Evolutionary conservation across 2,329 filamentous ascomycete genomes (phyloP), one percentile per base, ranked within the genome.

Genomic region (Aschersonia sp.): DNA sequence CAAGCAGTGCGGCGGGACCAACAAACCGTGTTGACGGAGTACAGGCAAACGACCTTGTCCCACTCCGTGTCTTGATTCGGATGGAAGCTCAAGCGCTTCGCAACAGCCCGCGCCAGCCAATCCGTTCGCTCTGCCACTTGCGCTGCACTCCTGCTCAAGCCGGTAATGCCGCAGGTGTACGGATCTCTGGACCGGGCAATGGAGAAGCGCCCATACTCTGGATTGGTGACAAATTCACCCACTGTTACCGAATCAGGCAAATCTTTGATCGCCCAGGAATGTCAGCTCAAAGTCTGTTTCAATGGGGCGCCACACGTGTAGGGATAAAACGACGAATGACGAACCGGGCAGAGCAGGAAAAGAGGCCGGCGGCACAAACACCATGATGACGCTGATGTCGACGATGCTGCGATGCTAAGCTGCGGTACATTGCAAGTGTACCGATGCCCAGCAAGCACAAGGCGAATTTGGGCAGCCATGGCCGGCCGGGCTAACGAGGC

Each of bases 1-100:
- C 22, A 50, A 45, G 30, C 14, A 2, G 43, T 37, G 42, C 10
- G 42, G 14, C 14, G 6, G 4, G 22, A 10, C 5, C 42, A 35
- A 22, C 22, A 4, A 31, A 87, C 83, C 32, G 85, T 87, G 60
- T 94, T 94, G 50, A 88, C 64, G n/a, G 82, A 81, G 65, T 86
- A 94, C 31, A 89, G 68, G 5, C 72, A 82, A 44, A 87, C 69
- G 30, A 89, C 83, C 62, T 88, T 87, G 57, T 92, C 85, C 82
- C 83, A 92, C 60, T 89, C 84, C 0, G 78, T 77, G 10, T 83
- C 85, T 49, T 78, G 63, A 54, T 85, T 81, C 6, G 83, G 78
- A 43, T 73, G 63, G 73, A 85, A 88, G 42, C 77, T 80, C 50
- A 92, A 73, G 52, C 85, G 78, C 59, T 84, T 80, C 41, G 76